Evolutionary conservation across 2,329 filamentous ascomycete genomes (phyloP).

Genomic region (Colletotrichum sp.): DNA sequence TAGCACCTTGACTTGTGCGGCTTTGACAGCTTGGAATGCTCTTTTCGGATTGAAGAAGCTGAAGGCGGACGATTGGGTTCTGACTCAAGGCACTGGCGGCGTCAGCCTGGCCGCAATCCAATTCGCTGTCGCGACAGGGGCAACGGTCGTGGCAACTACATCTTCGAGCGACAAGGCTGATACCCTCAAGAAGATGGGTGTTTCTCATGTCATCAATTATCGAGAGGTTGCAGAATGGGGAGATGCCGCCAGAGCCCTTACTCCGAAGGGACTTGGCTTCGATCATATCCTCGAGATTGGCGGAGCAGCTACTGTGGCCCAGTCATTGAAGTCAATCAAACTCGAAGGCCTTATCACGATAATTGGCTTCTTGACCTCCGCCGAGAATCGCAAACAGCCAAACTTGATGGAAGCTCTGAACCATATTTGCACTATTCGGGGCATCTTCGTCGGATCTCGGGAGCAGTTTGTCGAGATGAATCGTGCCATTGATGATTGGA

Average conservation of each 20-base stretch:
- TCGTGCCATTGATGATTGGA: not conserved
- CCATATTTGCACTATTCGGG: not conserved
- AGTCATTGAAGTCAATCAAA: not conserved
- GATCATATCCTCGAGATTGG: not conserved
- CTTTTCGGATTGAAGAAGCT: conserved; percentile 36
- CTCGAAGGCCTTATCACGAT: not conserved
- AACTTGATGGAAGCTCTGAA: not conserved
- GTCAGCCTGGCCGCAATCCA: conserved; percentile 53
- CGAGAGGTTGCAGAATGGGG: conserved; percentile 58
- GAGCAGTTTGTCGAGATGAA: not conserved
- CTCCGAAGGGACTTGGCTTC: conserved; percentile 23
- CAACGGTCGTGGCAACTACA: conserved; percentile 63
- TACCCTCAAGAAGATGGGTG: conserved; percentile 55
- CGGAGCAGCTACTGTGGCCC: not conserved
- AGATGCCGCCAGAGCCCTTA: conserved; percentile 54
- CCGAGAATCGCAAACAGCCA: not conserved
- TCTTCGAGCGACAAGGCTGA: conserved; percentile 54
- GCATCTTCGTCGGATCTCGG: not conserved
- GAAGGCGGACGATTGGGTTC: conserved; percentile 45
- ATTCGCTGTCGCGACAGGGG: conserved; percentile 52
- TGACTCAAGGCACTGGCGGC: conserved; percentile 59
- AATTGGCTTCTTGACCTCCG: not conserved
- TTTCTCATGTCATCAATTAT: conserved; percentile 64
- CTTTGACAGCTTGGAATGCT: conserved; percentile 23
- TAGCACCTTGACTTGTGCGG: not conserved